phyloP scores from a whole-genome alignment of 2,329 filamentous ascomycete genomes.

The Calonectria hongkongensis region DNA sequence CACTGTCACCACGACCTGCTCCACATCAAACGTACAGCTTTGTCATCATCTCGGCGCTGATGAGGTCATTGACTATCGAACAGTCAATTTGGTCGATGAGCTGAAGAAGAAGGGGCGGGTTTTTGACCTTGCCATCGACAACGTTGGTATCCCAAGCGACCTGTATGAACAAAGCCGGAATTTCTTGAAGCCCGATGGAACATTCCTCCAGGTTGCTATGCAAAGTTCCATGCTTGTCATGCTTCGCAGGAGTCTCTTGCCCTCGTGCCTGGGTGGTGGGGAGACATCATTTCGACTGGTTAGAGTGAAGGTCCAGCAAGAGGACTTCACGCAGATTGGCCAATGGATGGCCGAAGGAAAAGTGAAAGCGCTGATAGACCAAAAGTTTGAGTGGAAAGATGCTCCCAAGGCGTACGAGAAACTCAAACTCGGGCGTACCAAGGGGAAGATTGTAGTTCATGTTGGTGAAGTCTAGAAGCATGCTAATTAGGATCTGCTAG shows the following conservation, averaged over 20 bases:
- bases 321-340: constrained; percentile 27
- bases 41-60: constrained; percentile 60
- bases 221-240: not conserved
- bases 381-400: constrained; percentile 46
- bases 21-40: constrained; percentile 59
- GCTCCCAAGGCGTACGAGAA: constrained; percentile 51
- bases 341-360: constrained; percentile 54
- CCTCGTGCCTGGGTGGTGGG: constrained; percentile 43
- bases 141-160: constrained; percentile 42
- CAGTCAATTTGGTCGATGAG: constrained; percentile 38
- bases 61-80: constrained; percentile 61
- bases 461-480: constrained; percentile 3
- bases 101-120: constrained; percentile 43
- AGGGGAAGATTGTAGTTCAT: constrained; percentile 53
- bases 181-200: constrained; percentile 46
- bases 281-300: constrained; percentile 36
- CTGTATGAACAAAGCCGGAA: constrained; percentile 48
- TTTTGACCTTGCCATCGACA: constrained; percentile 56
- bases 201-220: constrained; percentile 50
- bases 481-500: not conserved
- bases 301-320: constrained; percentile 16
- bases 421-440: constrained; percentile 44
- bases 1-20: constrained; percentile 61
- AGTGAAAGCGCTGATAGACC: constrained; percentile 50
- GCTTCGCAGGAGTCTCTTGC: constrained; percentile 40